Percentiles rank a stretch among this genome's conserved stretches.
These are phyloP conservation scores for Cicer bijugum DNA, from an alignment of 306 rosid genomes.

Conservation along the genomic window DNA sequence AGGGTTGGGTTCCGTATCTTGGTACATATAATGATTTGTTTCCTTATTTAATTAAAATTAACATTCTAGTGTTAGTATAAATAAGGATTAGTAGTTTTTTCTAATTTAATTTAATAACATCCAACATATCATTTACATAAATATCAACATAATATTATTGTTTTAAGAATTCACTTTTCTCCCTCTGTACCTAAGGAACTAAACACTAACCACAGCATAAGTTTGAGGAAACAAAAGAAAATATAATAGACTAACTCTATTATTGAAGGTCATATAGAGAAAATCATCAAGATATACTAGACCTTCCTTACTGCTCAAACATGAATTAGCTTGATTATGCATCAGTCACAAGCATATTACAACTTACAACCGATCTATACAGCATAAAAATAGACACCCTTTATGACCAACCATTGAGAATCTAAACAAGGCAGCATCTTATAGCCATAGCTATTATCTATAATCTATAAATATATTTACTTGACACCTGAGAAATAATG, in stretches of 20 bases:
- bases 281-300: background rate
- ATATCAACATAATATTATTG: background rate
- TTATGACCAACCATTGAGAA: constrained; percentile 20
- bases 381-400: background rate
- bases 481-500: constrained; percentile 12
- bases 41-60: background rate
- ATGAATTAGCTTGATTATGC: constrained; percentile 12
- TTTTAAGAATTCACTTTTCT: background rate
- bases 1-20: background rate
- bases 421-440: background rate
- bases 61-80: background rate
- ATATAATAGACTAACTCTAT: background rate
- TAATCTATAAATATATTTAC: constrained; percentile 20
- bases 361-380: background rate
- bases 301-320: background rate
- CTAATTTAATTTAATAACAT: background rate
- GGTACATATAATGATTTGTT: background rate
- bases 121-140: background rate
- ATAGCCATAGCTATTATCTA: constrained; percentile 13
- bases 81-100: background rate
- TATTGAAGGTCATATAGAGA: constrained; percentile 25
- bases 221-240: constrained; percentile 38
- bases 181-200: background rate
- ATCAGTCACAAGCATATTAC: constrained; percentile 2
- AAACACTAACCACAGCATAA: background rate